Percentiles rank a stretch among this genome's conserved stretches.
Evolutionary conservation across 1,284 basidiomycete species (phyloP).

Genomic region (Ganoderma multipileum): DNA sequence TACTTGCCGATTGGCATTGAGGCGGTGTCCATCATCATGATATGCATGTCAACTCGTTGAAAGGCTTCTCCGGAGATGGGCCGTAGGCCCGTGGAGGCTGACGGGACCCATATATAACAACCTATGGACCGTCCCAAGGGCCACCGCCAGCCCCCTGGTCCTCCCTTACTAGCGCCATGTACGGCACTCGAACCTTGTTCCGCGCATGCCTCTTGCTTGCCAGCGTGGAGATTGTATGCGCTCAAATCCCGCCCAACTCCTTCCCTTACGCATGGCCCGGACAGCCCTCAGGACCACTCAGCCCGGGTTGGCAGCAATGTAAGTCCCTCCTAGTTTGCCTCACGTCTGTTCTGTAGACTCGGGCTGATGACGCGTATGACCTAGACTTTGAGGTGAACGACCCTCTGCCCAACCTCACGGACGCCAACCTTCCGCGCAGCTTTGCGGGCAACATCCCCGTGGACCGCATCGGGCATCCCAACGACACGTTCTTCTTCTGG

Average conservation of each 20-base stretch:
- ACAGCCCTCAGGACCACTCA: slow-evolving; percentile 33
- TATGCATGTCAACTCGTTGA: background rate
- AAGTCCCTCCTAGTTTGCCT: slow-evolving; percentile 12
- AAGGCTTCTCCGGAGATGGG: background rate
- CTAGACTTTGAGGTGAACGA: slow-evolving; percentile 36
- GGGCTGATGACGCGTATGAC: background rate
- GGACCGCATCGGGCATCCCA: slow-evolving; percentile 64
- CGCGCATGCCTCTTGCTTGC: background rate
- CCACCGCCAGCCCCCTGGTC: background rate
- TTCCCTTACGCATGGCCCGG: slow-evolving; percentile 34
- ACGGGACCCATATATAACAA: background rate
- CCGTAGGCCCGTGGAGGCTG: background rate
- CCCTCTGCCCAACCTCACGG: slow-evolving; percentile 63
- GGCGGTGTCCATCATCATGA: background rate
- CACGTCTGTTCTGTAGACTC: background rate
- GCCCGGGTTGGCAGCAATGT: slow-evolving; percentile 42
- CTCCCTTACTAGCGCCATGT: background rate
- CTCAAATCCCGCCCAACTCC: slow-evolving; percentile 22
- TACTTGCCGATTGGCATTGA: background rate
- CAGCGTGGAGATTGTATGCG: background rate
- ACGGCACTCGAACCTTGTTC: background rate
- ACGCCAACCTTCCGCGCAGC: slow-evolving; percentile 56
- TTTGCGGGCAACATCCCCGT: slow-evolving; percentile 76
- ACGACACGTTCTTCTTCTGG: slow-evolving; percentile 77
- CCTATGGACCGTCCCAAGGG: background rate